A percentile compares a stretch with the other conserved stretches of the same genome.
phyloP scores from a whole-genome alignment of 202 grass and related monocot genomes.

The Eragrostis tef region DNA sequence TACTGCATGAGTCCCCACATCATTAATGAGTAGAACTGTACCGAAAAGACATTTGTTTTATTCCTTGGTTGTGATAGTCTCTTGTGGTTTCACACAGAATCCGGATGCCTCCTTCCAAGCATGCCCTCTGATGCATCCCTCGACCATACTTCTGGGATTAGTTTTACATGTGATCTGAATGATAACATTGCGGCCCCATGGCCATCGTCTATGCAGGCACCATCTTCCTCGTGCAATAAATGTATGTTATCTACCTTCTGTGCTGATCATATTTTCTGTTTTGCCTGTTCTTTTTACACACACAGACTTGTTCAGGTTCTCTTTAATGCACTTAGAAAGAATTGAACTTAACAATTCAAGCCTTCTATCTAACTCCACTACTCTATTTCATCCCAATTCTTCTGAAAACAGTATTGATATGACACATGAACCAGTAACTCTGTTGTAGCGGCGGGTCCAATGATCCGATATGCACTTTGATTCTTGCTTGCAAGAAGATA shows the following conservation, averaged over 20 bases:
- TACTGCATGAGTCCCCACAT: conserved; percentile 24
- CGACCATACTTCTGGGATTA: conserved; percentile 75
- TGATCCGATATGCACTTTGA: not conserved
- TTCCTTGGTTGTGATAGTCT: conserved; percentile 38
- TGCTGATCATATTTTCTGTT: conserved; percentile 36
- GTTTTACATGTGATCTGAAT: conserved; percentile 99
- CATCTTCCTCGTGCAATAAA: conserved; percentile 86
- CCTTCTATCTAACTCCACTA: conserved; percentile 22
- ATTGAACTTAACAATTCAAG: conserved; percentile 17
- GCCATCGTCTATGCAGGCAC: conserved; percentile 69
- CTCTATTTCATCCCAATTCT: not conserved
- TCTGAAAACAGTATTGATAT: conserved; percentile 12
- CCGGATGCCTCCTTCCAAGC: conserved; percentile 96
- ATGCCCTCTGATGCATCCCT: conserved; percentile 94
- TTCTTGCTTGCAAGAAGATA: not conserved
- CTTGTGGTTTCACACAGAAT: conserved; percentile 56
- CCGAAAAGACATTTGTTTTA: not conserved
- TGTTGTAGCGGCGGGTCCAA: not conserved
- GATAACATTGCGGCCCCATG: conserved; percentile 98
- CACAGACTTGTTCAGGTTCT: not conserved
- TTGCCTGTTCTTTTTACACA: conserved; percentile 23
- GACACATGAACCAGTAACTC: not conserved
- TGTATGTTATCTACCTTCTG: conserved; percentile 57
- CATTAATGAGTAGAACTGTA: conserved; percentile 21
- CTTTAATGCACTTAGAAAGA: not conserved